Evolutionary conservation across 2,329 filamentous ascomycete species (phyloP), one percentile per base, ranked within the genome.

Genomic region (Microsporum canis): DNA sequence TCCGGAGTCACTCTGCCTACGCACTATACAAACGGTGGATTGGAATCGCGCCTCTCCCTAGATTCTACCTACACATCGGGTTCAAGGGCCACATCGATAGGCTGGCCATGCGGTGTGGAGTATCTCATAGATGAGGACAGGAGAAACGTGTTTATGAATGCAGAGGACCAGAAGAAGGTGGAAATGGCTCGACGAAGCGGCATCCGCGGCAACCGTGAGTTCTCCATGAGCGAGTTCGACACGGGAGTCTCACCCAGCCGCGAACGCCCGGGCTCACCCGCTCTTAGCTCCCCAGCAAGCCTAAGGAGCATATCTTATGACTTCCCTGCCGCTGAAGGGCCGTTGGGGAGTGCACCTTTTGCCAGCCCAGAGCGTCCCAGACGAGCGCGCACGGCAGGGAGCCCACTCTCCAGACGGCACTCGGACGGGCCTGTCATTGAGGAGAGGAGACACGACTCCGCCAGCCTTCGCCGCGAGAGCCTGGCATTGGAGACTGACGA

Each of bases 101-200:
- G 84, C 67, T 75, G 86, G 69, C 87, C 88, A 0, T 81, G 83
- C 10, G 79, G 83, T 47, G 84, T 91, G 56, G 87, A 91, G 67
- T 83, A 92, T 68, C 88, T 95, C 83, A 84, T 84, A 64, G 85
- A 87, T 5, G 88, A 94, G 71, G 88, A 63, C 10, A 31, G 29
- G 17, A n/a, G n/a, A 4, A 34, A 29, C 17, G 60, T 64, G 2
- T 64, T 92, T 67, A 88, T 95, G 83, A 84, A 84, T 64, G 84
- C 87, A 4, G 88, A 94, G 71, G 88, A 92, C 69, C 82, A 84
- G 39, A 82, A 81, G 65, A 88, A 89, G 68, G 89, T 91, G 70
- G 81, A 85, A 67, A 81, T 88, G 68, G 84, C 86, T 1, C 87
- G 88, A 69, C 71, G 71, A 41, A 60, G 57, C 33, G 39, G 31